Evolutionary conservation across 2,329 filamentous ascomycete genomes (phyloP), one percentile per base, ranked within the genome.

Genomic region (Penicillium italicum): DNA sequence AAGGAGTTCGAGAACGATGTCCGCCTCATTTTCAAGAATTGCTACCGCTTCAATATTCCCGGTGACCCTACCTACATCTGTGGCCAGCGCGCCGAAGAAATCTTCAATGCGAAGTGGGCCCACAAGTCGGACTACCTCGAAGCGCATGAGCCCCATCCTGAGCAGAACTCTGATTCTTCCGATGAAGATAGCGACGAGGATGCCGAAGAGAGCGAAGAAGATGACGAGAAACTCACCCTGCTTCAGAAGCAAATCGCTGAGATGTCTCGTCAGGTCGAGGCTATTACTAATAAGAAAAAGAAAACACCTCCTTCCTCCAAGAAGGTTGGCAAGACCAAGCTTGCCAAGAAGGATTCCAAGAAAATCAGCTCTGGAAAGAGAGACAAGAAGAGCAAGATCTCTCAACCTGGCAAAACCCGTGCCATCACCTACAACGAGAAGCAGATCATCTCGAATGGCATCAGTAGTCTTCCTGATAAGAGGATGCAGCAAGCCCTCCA

Each of bases 1-100:
- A 91, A 91, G 72, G 92, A 97, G 43, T 91, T 97, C 65, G 89
- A 96, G 68, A 82, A 82, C 56, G 92, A 96, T 67, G 84, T 96
- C 52, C 83, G 85, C 46, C 82, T 91, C 54, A 92, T 97, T 63
- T 87, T 97, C 67, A 81, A 84, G 64, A 99, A 99, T 72, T 97
- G 93, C 73, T 91, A 86, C 78, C 87, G 88, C 60, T 99, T 97
- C 82, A 99, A 99, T 65, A 84, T 86, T n/a, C 78, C 82, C 0
- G 86, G 85, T 9, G 91, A 95, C 60, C 81, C 85, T 0, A 89
- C 95, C 16, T 86, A 90, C 55, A 72, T 80, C 30, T 80, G 88
- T 62, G 93, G 90, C 12, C 85, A 88, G 63, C 78, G 85, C 56
- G 78, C 96, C 3, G 85, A 96, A 70, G 81, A 84, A 5, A 69